Evolutionary conservation across 1,284 basidiomycete genomes (phyloP).

Genomic region (Sporisorium sorghi): DNA sequence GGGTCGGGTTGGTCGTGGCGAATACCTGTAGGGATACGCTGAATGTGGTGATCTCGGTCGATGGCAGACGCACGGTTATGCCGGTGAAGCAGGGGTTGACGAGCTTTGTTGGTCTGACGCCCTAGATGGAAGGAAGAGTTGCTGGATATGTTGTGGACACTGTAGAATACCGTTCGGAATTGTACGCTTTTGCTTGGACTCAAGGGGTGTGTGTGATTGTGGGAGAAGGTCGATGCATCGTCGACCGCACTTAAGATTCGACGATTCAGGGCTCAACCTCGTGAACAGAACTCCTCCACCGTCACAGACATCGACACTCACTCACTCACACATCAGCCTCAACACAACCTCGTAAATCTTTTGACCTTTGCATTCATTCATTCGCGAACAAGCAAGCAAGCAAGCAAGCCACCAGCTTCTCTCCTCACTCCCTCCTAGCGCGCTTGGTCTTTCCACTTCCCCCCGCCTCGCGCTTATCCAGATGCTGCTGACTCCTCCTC

Average conservation of each 20-base stretch:
- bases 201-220: too few relatives aligned
- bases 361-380: not conserved
- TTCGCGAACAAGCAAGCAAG: too few relatives aligned
- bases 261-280: too few relatives aligned
- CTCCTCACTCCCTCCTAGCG: conserved; percentile 14
- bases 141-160: too few relatives aligned
- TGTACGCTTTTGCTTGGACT: not conserved
- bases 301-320: not conserved
- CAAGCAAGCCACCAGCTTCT: not conserved
- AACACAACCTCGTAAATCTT: not conserved
- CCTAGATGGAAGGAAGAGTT: conserved; percentile 9
- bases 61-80: conserved; percentile 40
- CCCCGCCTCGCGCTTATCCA: conserved; percentile 35
- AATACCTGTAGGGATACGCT: conserved; percentile 44
- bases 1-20: conserved; percentile 43
- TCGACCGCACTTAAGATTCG: too few relatives aligned
- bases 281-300: too few relatives aligned
- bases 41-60: conserved; percentile 29
- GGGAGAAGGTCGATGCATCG: too few relatives aligned
- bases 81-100: conserved; percentile 34
- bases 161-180: conserved; percentile 1
- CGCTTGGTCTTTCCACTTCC: conserved; percentile 47
- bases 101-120: conserved; percentile 55
- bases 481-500: conserved; percentile 35
- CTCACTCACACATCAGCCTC: too few relatives aligned